phyloP scores from a whole-genome alignment of 352 stramenopile species.

The Phytophthora sp. region DNA sequence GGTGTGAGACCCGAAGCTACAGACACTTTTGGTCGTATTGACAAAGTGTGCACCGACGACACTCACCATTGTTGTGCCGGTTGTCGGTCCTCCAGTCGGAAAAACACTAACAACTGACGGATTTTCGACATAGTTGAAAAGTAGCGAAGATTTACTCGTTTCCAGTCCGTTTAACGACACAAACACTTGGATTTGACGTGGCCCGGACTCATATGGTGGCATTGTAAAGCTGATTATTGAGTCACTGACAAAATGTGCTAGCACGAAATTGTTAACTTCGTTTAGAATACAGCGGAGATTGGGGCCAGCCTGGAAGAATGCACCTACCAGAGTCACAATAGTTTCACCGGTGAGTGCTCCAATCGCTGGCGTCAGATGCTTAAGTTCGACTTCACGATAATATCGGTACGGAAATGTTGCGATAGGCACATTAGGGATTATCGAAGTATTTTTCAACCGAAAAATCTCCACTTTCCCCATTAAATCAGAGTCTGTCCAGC shows the following conservation, averaged over 20 bases:
- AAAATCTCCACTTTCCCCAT: slow-evolving; percentile 40
- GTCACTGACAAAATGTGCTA: slow-evolving; percentile 37
- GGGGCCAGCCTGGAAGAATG: slow-evolving; percentile 38
- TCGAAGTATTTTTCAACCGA: neutral
- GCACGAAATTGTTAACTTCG: slow-evolving; percentile 26
- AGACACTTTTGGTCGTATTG: slow-evolving; percentile 30
- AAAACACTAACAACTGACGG: slow-evolving; percentile 37
- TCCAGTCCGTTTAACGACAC: slow-evolving; percentile 48
- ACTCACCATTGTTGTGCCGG: slow-evolving; percentile 35
- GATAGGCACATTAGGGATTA: slow-evolving; percentile 1
- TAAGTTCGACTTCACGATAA: slow-evolving; percentile 36
- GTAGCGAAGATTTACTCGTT: slow-evolving; percentile 27
- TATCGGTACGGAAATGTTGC: slow-evolving; percentile 40
- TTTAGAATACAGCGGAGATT: slow-evolving; percentile 45
- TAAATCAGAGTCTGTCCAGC: slow-evolving; percentile 18
- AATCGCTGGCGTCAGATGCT: slow-evolving; percentile 27
- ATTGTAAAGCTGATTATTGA: slow-evolving; percentile 38
- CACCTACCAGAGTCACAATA: slow-evolving; percentile 37
- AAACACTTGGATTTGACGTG: slow-evolving; percentile 27
- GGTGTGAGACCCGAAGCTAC: slow-evolving; percentile 32
- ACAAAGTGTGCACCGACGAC: slow-evolving; percentile 41
- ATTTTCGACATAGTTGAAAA: slow-evolving; percentile 41
- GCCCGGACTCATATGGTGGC: slow-evolving; percentile 20
- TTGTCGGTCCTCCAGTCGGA: slow-evolving; percentile 34
- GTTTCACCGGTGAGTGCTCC: slow-evolving; percentile 39